Conservation (phyloP, 1,284 basidiomycete species). For the Malassezia furfur region DNA sequence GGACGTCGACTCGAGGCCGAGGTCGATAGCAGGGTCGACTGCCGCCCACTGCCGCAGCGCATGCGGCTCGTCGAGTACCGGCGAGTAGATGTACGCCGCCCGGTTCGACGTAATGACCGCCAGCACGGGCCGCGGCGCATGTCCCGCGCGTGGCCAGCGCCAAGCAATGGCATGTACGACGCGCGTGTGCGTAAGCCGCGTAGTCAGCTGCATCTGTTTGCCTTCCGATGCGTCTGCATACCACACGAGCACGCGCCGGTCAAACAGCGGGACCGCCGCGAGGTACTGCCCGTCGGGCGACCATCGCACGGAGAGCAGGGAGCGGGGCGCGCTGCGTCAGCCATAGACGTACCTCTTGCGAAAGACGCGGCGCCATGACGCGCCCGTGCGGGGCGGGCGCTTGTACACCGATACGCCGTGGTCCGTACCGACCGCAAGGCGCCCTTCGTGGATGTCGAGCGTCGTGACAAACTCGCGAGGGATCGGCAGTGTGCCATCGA, state of each 20-base stretch:
- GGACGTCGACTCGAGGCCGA: background rate
- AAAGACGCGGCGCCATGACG: conserved; percentile 2
- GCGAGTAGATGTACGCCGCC: conserved; percentile 5
- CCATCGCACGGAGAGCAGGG: conserved; percentile 14
- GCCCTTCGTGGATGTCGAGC: background rate
- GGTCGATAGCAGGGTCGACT: conserved; percentile 6
- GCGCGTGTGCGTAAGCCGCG: conserved; percentile 7
- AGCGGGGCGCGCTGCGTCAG: background rate
- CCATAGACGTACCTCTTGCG: background rate
- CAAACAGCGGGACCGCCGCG: conserved; percentile 7
- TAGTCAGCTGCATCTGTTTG: background rate
- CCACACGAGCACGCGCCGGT: conserved; percentile 16
- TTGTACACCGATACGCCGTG: conserved; percentile 2
- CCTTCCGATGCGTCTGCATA: background rate
- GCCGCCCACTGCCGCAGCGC: conserved; percentile 6
- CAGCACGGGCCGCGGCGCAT: background rate
- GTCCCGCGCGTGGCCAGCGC: background rate
- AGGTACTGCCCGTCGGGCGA: conserved; percentile 13
- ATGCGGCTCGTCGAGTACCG: conserved; percentile 1
- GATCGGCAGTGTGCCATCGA: conserved; percentile 10
- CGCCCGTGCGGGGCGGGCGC: background rate
- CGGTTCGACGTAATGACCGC: conserved; percentile 5
- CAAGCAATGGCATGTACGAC: conserved; percentile 7
- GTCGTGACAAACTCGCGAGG: conserved; percentile 9
- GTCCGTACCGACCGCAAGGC: conserved; percentile 8